Conservation (phyloP, 225 moss, liverwort and hornwort species). For the Asterella californica region DNA sequence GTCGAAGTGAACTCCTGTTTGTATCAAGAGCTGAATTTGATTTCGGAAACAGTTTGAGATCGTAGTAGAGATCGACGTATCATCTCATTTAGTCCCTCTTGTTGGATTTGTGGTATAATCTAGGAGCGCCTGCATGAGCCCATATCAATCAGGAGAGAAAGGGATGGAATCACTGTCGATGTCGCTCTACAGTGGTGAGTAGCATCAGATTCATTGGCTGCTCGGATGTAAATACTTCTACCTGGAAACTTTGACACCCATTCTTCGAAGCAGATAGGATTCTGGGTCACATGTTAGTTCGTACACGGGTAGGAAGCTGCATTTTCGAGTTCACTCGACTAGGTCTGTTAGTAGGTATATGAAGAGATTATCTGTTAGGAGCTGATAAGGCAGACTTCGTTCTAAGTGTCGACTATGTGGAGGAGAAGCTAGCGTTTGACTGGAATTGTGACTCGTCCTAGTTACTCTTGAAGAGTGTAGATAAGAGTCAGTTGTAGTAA, state of each 20-base stretch:
- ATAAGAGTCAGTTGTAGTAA: no score
- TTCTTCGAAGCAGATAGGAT: neutral
- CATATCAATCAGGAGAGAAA: conserved; percentile 81
- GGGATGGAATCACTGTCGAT: conserved; percentile 78
- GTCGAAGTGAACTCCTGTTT: neutral
- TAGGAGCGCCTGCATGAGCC: conserved; percentile 88
- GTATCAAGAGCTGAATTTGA: neutral
- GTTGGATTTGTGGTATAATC: neutral
- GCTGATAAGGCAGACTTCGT: neutral
- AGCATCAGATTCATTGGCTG: neutral
- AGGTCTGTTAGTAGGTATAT: neutral
- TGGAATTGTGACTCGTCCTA: no score
- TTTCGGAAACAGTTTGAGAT: neutral
- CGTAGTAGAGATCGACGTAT: neutral
- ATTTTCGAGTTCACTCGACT: no score
- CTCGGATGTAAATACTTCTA: neutral
- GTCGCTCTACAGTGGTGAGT: conserved; percentile 89
- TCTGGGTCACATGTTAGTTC: no score
- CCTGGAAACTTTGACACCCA: neutral
- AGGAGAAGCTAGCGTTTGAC: no score
- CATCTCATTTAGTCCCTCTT: neutral
- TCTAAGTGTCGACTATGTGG: neutral
- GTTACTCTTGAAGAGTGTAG: no score
- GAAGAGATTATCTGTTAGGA: neutral
- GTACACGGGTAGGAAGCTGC: no score